These are phyloP conservation scores for Sarcomyxa edulis DNA, from an alignment of 768 basidiomycete species.

Conservation along the genomic window DNA sequence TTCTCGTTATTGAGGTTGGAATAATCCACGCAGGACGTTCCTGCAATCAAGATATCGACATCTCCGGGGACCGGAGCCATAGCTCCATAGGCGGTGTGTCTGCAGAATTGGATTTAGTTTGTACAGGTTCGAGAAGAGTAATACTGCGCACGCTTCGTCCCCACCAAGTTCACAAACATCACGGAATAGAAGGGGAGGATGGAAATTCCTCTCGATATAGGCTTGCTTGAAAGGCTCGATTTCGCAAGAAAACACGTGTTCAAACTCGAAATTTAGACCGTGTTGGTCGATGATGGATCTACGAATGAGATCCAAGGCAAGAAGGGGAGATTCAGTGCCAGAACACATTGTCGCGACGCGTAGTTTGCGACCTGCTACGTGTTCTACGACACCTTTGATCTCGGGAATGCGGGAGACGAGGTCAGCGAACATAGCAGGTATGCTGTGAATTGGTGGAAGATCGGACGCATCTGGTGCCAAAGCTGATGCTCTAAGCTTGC, in stretches of 20 bases:
- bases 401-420: constrained; percentile 61
- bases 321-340: constrained; percentile 90
- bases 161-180: constrained; percentile 90
- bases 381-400: constrained; percentile 62
- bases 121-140: background rate
- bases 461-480: constrained; percentile 49
- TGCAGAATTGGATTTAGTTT: constrained; percentile 22
- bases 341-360: constrained; percentile 98
- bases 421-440: constrained; percentile 71
- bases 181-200: constrained; percentile 86
- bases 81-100: constrained; percentile 90
- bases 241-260: constrained; percentile 96
- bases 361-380: constrained; percentile 72
- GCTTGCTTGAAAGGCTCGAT: constrained; percentile 98
- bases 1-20: constrained; percentile 94
- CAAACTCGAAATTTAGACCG: constrained; percentile 59
- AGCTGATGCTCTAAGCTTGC: constrained; percentile 1
- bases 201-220: constrained; percentile 95
- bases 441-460: constrained; percentile 73
- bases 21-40: constrained; percentile 95
- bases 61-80: constrained; percentile 82
- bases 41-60: constrained; percentile 87
- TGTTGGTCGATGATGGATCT: constrained; percentile 68
- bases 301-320: constrained; percentile 82
- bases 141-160: constrained; percentile 66